Conservation (phyloP, 768 basidiomycete species). For the Sistotremastrum suecicum region DNA sequence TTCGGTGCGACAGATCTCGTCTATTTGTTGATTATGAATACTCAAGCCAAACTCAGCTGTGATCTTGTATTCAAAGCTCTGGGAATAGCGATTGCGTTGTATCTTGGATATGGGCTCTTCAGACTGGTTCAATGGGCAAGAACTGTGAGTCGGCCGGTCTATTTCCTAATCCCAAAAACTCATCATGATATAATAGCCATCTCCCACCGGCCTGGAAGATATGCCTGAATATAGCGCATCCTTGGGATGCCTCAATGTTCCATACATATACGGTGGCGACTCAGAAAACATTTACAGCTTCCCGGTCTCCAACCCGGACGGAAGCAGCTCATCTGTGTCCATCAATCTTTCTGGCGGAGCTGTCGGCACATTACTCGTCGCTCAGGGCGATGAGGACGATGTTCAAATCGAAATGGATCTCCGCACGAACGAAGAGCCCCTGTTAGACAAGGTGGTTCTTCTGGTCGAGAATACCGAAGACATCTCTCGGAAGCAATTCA, state of each 20-base stretch:
- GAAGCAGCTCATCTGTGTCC: slow-evolving; percentile 20
- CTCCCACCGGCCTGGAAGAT: slow-evolving; percentile 36
- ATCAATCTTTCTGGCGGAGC: slow-evolving; percentile 34
- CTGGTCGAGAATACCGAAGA: slow-evolving; percentile 17
- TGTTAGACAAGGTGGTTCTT: slow-evolving; percentile 26
- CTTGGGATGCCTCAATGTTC: slow-evolving; percentile 32
- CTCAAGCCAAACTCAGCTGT: slow-evolving; percentile 22
- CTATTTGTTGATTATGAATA: slow-evolving; percentile 4
- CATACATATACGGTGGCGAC: slow-evolving; percentile 29
- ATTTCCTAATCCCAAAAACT: neutral
- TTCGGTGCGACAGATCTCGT: slow-evolving; percentile 22
- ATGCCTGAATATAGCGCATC: slow-evolving; percentile 42
- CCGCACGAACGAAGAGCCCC: slow-evolving; percentile 24
- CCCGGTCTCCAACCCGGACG: slow-evolving; percentile 20
- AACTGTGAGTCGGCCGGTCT: slow-evolving; percentile 21
- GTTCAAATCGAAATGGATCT: slow-evolving; percentile 37
- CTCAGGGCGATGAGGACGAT: slow-evolving; percentile 28
- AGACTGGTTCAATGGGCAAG: slow-evolving; percentile 33
- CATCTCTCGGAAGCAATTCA: slow-evolving; percentile 7
- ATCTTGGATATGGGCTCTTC: slow-evolving; percentile 27
- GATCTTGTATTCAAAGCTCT: slow-evolving; percentile 40
- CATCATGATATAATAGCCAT: slow-evolving; percentile 18
- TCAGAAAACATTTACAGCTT: slow-evolving; percentile 21
- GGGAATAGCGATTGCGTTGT: slow-evolving; percentile 30
- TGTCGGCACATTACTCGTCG: slow-evolving; percentile 36